Conservation (phyloP, 257 asterid genomes). For the Solanum pimpinellifolium region DNA sequence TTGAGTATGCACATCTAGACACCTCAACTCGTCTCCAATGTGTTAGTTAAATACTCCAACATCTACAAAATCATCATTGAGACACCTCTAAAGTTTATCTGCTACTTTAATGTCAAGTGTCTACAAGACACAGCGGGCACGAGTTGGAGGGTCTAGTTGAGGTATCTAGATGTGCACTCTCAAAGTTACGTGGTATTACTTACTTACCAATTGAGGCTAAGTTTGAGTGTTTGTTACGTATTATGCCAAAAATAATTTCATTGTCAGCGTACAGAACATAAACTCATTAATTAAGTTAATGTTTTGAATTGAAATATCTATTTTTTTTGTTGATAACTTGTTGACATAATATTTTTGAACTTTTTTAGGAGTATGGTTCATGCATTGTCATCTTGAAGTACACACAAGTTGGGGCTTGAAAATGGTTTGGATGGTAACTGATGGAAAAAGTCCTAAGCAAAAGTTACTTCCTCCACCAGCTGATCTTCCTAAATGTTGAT, state of each 20-base stretch:
- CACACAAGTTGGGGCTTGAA: constrained; percentile 74
- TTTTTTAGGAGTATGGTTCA: constrained; percentile 50
- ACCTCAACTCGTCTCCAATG: neutral
- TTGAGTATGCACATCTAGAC: neutral
- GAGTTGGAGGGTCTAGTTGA: neutral
- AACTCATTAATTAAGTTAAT: neutral
- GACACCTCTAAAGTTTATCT: neutral
- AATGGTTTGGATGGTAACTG: constrained; percentile 61
- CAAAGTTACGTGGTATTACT: neutral
- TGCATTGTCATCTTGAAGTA: constrained; percentile 70
- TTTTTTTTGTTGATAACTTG: neutral
- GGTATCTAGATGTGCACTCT: neutral
- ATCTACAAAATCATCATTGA: neutral
- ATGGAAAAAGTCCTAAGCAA: constrained; percentile 41
- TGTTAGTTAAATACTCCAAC: neutral
- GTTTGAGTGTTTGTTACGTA: neutral
- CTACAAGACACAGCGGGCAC: neutral
- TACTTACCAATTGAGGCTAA: neutral
- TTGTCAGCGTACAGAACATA: neutral
- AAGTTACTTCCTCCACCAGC: constrained; percentile 59
- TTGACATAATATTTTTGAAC: neutral
- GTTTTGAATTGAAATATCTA: neutral
- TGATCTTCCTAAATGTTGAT: constrained; percentile 68
- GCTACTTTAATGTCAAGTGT: neutral
- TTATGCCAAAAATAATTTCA: neutral